Evolutionary conservation across 1,139 yeast genomes (phyloP), one percentile per base, ranked within the genome.

Genomic region (Lodderomyces beijingensis): DNA sequence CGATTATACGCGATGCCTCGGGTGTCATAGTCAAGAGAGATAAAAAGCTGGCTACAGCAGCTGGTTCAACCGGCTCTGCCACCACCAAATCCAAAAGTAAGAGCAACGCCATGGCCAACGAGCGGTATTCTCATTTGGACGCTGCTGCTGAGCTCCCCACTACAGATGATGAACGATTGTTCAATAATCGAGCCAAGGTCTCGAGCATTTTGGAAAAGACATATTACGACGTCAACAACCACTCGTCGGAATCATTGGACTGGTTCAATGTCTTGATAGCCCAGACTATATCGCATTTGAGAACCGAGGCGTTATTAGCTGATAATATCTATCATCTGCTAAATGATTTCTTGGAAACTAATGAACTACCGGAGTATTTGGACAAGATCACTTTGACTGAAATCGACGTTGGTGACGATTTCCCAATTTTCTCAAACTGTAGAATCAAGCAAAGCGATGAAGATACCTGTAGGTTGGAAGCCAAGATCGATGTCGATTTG

Each of bases 221-320:
- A 0, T 88, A 87, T 51, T 93, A 93, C 55, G 87, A 91, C 51
- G 96, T 91, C 1, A 78, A 80, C 28, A 79, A 79, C 16, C 98
- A 93, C 54, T 67, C 81, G 3, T 75, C 96, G 0, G 99, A 91
- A 60, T 82, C 96, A 0, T 62, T 91, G 36, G 98, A 91, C 55
- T 91, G 99, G 98, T 87, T 91, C 53, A 91, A 91, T 48, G 97
- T 91, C 1, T 65, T 91, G 30, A 74, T 91, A 15, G 98, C 96
- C 0, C 97, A 93, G 53, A 81, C 89, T 4, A 80, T 91, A 16
- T 77, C 87, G 15, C 95, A 89, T 46, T 71, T 88, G 39, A 70
- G 99, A 39, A 73, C 79, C 14, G 97, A 91, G 53, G 97, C 97
- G 0, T 60, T 86, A 39, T 68, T 75, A 33, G 77, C 88, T 28